These are phyloP conservation scores for Penicillium glabrum DNA, from an alignment of 2,329 filamentous ascomycete species.

Conservation along the genomic window DNA sequence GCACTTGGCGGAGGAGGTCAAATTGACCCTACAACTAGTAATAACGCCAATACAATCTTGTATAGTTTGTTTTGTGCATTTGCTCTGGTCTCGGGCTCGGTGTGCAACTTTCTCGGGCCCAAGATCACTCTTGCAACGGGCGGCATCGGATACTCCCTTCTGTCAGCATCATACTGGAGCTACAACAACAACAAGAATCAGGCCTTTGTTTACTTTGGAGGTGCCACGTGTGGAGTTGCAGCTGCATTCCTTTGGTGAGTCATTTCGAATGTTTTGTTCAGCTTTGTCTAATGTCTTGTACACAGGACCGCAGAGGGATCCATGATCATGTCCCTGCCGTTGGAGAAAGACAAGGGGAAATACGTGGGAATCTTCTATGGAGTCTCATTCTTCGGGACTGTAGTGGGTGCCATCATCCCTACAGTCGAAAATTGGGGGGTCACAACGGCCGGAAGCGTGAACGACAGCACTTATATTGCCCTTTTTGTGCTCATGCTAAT, in stretches of 20 bases:
- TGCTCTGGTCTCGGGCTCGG: constrained; percentile 36
- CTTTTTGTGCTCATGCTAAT: constrained; percentile 70
- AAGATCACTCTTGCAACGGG: constrained; percentile 68
- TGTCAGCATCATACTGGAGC: constrained; percentile 68
- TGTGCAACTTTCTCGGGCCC: constrained; percentile 75
- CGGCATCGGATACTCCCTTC: constrained; percentile 74
- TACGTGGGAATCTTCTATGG: constrained; percentile 85
- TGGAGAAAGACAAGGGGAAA: constrained; percentile 72
- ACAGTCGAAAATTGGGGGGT: constrained; percentile 24
- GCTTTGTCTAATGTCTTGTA: background rate
- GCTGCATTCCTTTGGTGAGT: constrained; percentile 71
- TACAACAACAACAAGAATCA: constrained; percentile 68
- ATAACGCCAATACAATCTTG: constrained; percentile 18
- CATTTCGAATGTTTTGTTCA: background rate
- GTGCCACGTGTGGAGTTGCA: constrained; percentile 73
- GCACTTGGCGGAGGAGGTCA: constrained; percentile 18
- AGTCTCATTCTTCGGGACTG: constrained; percentile 80
- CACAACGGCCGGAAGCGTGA: constrained; percentile 21
- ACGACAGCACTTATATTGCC: constrained; percentile 69
- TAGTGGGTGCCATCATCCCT: constrained; percentile 62
- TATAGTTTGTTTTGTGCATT: constrained; percentile 18
- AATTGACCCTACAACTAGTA: constrained; percentile 14
- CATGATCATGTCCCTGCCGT: constrained; percentile 81
- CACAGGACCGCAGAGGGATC: constrained; percentile 68
- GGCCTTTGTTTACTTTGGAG: constrained; percentile 70